Conservation (phyloP, 2,329 filamentous ascomycete species). For the Pseudogymnoascus sp. region DNA sequence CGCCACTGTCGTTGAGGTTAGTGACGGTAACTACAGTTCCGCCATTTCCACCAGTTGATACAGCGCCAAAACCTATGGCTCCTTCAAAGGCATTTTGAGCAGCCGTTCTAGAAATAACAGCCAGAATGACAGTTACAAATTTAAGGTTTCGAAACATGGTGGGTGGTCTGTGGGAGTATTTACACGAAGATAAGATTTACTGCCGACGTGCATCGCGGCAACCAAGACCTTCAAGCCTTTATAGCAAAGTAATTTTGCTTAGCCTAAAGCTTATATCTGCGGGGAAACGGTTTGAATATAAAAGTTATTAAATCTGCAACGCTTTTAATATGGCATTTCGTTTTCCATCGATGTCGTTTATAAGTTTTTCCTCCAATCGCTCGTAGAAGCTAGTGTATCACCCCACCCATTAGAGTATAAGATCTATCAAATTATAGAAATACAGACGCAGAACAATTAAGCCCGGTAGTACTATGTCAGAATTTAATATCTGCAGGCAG, state of each 20-base stretch:
- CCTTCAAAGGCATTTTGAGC: slow-evolving; percentile 35
- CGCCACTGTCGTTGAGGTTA: slow-evolving; percentile 38
- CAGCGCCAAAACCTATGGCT: slow-evolving; percentile 40
- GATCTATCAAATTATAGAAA: background rate
- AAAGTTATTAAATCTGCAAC: background rate
- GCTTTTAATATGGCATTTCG: background rate
- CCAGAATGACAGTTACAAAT: background rate
- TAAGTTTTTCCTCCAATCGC: slow-evolving; percentile 6
- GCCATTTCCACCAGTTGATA: slow-evolving; percentile 37
- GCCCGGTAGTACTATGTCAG: background rate
- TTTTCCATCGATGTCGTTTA: background rate
- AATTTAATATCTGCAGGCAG: background rate
- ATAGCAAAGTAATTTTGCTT: background rate
- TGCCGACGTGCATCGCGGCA: background rate
- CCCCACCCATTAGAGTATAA: background rate
- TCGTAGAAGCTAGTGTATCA: background rate
- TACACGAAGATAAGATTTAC: background rate
- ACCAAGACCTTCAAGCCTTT: background rate
- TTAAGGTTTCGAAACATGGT: background rate
- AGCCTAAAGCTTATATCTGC: background rate
- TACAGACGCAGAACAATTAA: background rate
- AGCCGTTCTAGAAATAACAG: background rate
- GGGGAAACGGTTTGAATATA: background rate
- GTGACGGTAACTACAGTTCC: slow-evolving; percentile 38
- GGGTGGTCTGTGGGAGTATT: background rate